phyloP scores from a whole-genome alignment of 768 basidiomycete species.

The Solioccasus polychromus region DNA sequence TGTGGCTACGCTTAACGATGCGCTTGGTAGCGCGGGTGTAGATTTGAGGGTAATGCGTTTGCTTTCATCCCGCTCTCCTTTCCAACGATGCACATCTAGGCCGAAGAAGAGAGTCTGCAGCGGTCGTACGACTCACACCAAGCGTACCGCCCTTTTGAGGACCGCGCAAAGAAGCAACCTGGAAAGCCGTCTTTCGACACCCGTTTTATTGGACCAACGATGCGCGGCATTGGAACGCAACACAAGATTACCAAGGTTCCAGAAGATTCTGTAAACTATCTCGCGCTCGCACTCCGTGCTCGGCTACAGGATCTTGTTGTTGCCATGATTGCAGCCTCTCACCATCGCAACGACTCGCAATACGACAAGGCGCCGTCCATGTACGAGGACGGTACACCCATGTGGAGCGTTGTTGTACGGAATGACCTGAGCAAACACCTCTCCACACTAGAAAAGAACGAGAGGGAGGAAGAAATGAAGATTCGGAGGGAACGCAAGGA shows the following conservation, averaged over 20 bases:
- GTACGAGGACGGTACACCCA: constrained; percentile 66
- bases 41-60: constrained; percentile 62
- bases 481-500: constrained; percentile 77
- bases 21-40: constrained; percentile 82
- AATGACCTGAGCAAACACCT: constrained; percentile 80
- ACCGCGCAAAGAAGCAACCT: constrained; percentile 78
- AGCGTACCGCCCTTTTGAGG: constrained; percentile 65
- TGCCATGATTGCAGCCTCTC: constrained; percentile 64
- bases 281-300: constrained; percentile 74
- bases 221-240: constrained; percentile 63
- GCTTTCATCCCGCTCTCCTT: neutral
- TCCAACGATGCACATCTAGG: constrained; percentile 42
- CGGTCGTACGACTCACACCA: constrained; percentile 60
- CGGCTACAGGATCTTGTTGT: constrained; percentile 69
- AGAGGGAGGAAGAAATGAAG: constrained; percentile 80
- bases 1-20: constrained; percentile 78
- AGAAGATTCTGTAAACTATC: constrained; percentile 72
- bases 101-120: constrained; percentile 82
- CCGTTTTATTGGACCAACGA: constrained; percentile 58
- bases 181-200: constrained; percentile 67
- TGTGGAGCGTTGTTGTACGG: constrained; percentile 81
- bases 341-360: constrained; percentile 68
- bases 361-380: constrained; percentile 64
- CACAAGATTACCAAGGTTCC: constrained; percentile 69
- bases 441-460: constrained; percentile 67